phyloP scores from a whole-genome alignment of 1,284 basidiomycete species.

The Volvariella volvacea region DNA sequence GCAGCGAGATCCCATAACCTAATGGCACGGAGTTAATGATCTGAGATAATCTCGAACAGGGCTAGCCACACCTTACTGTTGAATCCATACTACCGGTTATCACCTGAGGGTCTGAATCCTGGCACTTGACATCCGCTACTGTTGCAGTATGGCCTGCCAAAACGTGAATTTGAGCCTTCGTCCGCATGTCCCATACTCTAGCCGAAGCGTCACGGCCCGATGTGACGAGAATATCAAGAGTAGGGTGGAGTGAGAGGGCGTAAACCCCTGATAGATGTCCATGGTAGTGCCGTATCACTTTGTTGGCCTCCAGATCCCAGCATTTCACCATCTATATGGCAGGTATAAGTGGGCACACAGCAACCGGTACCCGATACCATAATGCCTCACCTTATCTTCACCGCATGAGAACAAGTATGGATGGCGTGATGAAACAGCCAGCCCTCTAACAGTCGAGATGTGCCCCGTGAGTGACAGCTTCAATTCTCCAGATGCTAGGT shows the following conservation, averaged over 20 bases:
- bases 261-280: slow-evolving; percentile 98
- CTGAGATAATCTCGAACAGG: neutral
- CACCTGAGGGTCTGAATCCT: slow-evolving; percentile 95
- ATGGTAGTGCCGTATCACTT: slow-evolving; percentile 97
- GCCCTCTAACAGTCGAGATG: slow-evolving; percentile 92
- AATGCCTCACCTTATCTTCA: slow-evolving; percentile 80
- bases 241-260: slow-evolving; percentile 85
- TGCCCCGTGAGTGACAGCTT: slow-evolving; percentile 96
- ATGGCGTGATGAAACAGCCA: slow-evolving; percentile 89
- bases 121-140: slow-evolving; percentile 90
- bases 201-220: slow-evolving; percentile 93
- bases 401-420: slow-evolving; percentile 97
- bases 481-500: slow-evolving; percentile 91
- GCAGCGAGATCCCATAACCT: slow-evolving; percentile 98
- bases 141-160: slow-evolving; percentile 92
- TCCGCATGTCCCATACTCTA: slow-evolving; percentile 99
- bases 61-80: slow-evolving; percentile 70
- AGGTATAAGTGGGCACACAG: neutral
- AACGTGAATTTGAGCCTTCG: slow-evolving; percentile 93
- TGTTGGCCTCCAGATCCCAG: slow-evolving; percentile 98
- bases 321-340: slow-evolving; percentile 90
- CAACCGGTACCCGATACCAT: neutral
- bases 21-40: slow-evolving; percentile 5
- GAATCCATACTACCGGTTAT: slow-evolving; percentile 99
- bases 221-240: slow-evolving; percentile 92